phyloP scores from a whole-genome alignment of 805 yeast species.

The Saturnispora silvae region DNA sequence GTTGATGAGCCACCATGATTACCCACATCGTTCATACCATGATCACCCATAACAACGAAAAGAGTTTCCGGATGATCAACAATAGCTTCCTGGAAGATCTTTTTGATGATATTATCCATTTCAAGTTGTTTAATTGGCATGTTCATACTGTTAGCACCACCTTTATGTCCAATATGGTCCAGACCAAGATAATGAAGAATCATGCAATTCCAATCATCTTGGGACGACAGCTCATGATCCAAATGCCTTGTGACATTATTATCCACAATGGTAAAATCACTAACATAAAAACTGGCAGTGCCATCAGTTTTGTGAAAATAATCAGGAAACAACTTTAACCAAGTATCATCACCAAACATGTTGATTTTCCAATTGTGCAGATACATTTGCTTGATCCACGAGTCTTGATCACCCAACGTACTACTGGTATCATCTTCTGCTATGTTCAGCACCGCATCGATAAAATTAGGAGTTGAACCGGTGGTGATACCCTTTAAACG shows the following conservation, averaged over 20 bases:
- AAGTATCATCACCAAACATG: slow-evolving; percentile 96
- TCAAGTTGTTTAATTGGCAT: slow-evolving; percentile 80
- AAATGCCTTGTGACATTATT: slow-evolving; percentile 85
- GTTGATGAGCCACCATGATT: slow-evolving; percentile 93
- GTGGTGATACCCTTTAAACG: slow-evolving; percentile 88
- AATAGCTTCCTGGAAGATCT: slow-evolving; percentile 32
- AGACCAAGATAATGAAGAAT: slow-evolving; percentile 86
- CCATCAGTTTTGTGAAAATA: slow-evolving; percentile 66
- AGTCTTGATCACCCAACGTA: slow-evolving; percentile 63
- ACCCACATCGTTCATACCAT: slow-evolving; percentile 93
- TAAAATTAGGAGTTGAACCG: slow-evolving; percentile 87
- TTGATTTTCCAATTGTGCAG: slow-evolving; percentile 39
- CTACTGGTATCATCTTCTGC: slow-evolving; percentile 79
- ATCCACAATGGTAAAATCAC: slow-evolving; percentile 92
- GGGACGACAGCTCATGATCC: slow-evolving; percentile 39
- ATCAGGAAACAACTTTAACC: slow-evolving; percentile 82
- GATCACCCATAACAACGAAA: slow-evolving; percentile 79
- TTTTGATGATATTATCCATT: slow-evolving; percentile 62
- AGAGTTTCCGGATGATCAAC: slow-evolving; percentile 37
- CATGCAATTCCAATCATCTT: slow-evolving; percentile 65
- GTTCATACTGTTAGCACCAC: slow-evolving; percentile 73
- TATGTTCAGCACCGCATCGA: slow-evolving; percentile 88
- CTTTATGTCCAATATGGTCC: slow-evolving; percentile 97
- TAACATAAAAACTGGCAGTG: slow-evolving; percentile 86
- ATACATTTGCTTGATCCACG: slow-evolving; percentile 71